phyloP scores from a whole-genome alignment of 2,329 filamentous ascomycete genomes.

The Zymoseptoria crescenta region DNA sequence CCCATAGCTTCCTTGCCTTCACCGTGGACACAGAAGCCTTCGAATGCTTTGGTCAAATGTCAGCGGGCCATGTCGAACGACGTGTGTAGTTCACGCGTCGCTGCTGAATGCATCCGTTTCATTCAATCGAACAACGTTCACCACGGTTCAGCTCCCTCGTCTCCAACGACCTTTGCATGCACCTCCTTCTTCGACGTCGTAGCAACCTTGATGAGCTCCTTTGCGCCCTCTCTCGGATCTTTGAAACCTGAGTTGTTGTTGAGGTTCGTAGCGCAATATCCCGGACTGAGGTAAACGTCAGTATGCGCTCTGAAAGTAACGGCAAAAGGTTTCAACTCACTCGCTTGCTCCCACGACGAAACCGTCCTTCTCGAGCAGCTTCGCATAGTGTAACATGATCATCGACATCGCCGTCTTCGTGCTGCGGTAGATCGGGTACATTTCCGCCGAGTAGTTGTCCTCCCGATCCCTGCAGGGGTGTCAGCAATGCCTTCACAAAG shows the following conservation, averaged over 20 bases:
- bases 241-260: conserved; percentile 20
- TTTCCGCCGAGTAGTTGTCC: conserved; percentile 3
- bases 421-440: conserved; percentile 17
- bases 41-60: too few relatives aligned
- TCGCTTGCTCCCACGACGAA: conserved; percentile 20
- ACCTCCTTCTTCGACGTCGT: conserved; percentile 20
- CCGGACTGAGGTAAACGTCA: conserved; percentile 5
- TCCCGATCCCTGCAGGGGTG: not conserved
- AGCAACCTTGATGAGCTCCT: conserved; percentile 18
- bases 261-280: conserved; percentile 21
- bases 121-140: too few relatives aligned
- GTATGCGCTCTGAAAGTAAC: conserved; percentile 2
- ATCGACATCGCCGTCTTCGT: conserved; percentile 26
- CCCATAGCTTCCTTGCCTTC: too few relatives aligned
- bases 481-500: not conserved
- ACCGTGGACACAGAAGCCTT: too few relatives aligned
- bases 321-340: conserved; percentile 14
- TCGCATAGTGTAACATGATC: conserved; percentile 20
- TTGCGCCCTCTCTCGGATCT: conserved; percentile 26
- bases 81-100: too few relatives aligned
- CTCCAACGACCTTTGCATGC: conserved; percentile 19
- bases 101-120: too few relatives aligned
- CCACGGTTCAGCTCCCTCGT: conserved; percentile 21
- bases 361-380: conserved; percentile 17
- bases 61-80: too few relatives aligned